Evolutionary conservation across 2,329 filamentous ascomycete species (phyloP), one percentile per base, ranked within the genome.

Genomic region (Myriosclerotinia duriaeana): DNA sequence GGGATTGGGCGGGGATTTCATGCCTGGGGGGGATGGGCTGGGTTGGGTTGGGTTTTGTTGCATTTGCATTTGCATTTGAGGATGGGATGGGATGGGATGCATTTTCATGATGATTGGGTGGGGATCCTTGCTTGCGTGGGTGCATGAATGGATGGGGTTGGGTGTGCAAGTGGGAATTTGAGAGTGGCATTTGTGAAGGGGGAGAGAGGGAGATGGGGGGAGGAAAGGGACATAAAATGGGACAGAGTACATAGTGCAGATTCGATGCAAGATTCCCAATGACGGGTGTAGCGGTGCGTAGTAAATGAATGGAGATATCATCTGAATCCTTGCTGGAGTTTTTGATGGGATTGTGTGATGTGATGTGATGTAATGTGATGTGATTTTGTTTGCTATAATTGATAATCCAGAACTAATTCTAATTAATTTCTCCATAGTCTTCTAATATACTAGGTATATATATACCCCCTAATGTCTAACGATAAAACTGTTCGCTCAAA

Each of bases 21-120:
- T n/a, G 12, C n/a, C 34, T 36, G 20, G 34, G 30, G 30, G 2
- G 30, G 53, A 20, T 44, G 40, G 22, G n/a, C 12, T 50, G 56
- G 44, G 20, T 2, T 50, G 56, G 44, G 20, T 2, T 61, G 44
- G 30, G 8, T 38, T 38, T 60, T 36, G 44, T 50, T 61, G 44
- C 44, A 50, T 61, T 50, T 61, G 44, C 44, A 50, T 61, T 50
- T 61, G 46, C 46, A 6, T 5, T 5, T 34, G 30, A 26, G 46
- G 46, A 26, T 12, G 46, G 46, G 9, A 50, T 50, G 9, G n/a
- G 46, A n/a, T 26, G 12, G 34, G 44, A 34, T 60, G 44, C 44
- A 50, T 61, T 60, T 50, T 48, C 22, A 50, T 50, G 44, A 50
- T 61, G 53, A 40, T 38, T n/a, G 53, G 17, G 30, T 34, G 22